These are phyloP conservation scores for Colletotrichum chrysophilum DNA, from an alignment of 2,329 filamentous ascomycete species.

Conservation along the genomic window DNA sequence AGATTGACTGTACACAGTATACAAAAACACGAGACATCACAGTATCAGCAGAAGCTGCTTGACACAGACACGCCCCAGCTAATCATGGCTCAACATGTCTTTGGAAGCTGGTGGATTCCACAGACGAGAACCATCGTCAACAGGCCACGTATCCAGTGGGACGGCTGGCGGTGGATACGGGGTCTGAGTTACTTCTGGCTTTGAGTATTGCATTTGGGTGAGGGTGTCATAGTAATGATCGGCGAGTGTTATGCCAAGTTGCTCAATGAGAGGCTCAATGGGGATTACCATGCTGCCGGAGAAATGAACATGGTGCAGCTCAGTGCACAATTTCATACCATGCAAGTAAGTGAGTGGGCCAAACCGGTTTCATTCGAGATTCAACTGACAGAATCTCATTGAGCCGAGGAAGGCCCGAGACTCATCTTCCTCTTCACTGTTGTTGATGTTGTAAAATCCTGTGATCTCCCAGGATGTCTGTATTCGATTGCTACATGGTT, in stretches of 20 bases:
- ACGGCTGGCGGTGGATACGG: not conserved
- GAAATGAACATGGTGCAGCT: not conserved
- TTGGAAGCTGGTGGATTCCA: not conserved
- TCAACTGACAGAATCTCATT: not conserved
- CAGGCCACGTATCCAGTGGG: not conserved
- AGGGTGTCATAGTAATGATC: not conserved
- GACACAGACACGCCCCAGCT: not conserved
- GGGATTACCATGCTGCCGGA: not conserved
- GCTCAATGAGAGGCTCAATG: not conserved
- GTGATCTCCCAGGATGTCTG: not conserved
- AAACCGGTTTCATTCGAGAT: not conserved
- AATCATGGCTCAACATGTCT: not conserved
- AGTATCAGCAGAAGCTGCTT: not conserved
- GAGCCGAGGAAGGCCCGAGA: not conserved
- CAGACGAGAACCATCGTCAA: not conserved
- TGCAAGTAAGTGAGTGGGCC: not conserved
- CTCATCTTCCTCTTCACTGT: not conserved
- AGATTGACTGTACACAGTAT: not conserved
- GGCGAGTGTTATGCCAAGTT: not conserved
- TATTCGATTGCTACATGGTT: fast-evolving
- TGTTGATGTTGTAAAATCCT: not conserved
- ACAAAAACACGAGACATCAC: not conserved
- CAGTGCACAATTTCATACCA: not conserved
- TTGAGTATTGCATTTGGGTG: not conserved
- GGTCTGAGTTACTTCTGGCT: not conserved